Conservation (phyloP, 768 basidiomycete genomes). For the Mycena metata region DNA sequence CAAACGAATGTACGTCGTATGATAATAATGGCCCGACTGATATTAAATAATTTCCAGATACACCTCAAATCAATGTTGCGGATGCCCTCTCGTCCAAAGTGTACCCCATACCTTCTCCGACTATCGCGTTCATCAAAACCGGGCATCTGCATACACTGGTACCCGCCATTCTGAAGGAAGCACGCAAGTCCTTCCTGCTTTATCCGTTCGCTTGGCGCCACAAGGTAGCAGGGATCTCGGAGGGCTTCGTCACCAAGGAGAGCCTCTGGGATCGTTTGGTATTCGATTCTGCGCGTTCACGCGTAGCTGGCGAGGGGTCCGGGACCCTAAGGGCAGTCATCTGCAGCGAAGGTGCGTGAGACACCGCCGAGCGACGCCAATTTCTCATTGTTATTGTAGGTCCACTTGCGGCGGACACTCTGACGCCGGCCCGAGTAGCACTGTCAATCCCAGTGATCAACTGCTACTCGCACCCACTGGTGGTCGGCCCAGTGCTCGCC, state of each 20-base stretch:
- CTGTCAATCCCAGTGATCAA: conserved; percentile 84
- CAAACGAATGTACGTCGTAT: conserved; percentile 56
- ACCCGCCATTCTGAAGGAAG: conserved; percentile 64
- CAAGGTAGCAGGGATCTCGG: conserved; percentile 74
- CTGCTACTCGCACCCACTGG: conserved; percentile 69
- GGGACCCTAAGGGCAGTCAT: conserved; percentile 76
- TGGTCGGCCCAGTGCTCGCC: conserved; percentile 84
- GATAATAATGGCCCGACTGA: background rate
- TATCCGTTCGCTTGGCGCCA: conserved; percentile 82
- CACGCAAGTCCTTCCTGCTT: conserved; percentile 65
- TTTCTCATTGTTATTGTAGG: conserved; percentile 52
- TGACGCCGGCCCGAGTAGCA: conserved; percentile 78
- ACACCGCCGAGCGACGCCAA: conserved; percentile 4
- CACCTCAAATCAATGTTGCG: conserved; percentile 50
- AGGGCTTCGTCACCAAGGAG: conserved; percentile 83
- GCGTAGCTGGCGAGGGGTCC: conserved; percentile 71
- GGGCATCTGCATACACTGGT: conserved; percentile 71
- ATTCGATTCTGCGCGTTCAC: conserved; percentile 75
- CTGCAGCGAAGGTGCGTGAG: conserved; percentile 75
- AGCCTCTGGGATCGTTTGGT: conserved; percentile 89
- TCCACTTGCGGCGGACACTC: conserved; percentile 58
- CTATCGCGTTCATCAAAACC: conserved; percentile 81
- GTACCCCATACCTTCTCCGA: conserved; percentile 79
- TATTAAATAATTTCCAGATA: conserved; percentile 34
- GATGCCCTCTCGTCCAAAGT: conserved; percentile 63